These are phyloP conservation scores for Saccharomyces cerevisiae DNA, from an alignment of 805 yeast species.

Conservation along the genomic window DNA sequence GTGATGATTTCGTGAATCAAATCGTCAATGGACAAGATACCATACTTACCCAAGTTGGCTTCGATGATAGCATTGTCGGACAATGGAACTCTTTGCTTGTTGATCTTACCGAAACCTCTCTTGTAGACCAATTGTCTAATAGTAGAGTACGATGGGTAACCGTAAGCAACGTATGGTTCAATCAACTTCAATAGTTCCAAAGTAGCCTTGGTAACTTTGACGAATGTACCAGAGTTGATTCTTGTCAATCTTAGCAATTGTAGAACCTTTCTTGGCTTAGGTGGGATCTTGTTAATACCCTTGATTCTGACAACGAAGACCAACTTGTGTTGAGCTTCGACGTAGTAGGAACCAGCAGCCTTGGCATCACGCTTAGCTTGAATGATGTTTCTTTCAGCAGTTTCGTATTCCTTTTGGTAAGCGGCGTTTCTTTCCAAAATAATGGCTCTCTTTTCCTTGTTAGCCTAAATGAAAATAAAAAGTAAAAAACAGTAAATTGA, in stretches of 20 bases:
- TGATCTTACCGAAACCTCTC: constrained; percentile 96
- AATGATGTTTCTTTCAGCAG: constrained; percentile 81
- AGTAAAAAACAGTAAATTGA: not conserved
- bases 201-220: constrained; percentile 93
- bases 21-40: constrained; percentile 86
- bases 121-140: constrained; percentile 89
- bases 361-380: constrained; percentile 88
- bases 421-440: constrained; percentile 92
- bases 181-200: constrained; percentile 84
- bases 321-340: constrained; percentile 88
- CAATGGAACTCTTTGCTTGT: constrained; percentile 90
- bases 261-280: constrained; percentile 98
- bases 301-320: constrained; percentile 96
- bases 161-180: constrained; percentile 95
- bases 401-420: constrained; percentile 90
- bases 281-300: constrained; percentile 98
- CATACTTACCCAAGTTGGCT: constrained; percentile 83
- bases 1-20: constrained; percentile 93
- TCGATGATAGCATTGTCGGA: constrained; percentile 84
- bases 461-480: constrained; percentile 30
- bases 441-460: constrained; percentile 54
- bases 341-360: constrained; percentile 90
- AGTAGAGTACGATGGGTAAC: constrained; percentile 92
- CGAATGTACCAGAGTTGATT: constrained; percentile 92
- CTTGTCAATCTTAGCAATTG: constrained; percentile 89